Evolutionary conservation across 352 stramenopile species (phyloP).

Genomic region (Globisporangium nunn): DNA sequence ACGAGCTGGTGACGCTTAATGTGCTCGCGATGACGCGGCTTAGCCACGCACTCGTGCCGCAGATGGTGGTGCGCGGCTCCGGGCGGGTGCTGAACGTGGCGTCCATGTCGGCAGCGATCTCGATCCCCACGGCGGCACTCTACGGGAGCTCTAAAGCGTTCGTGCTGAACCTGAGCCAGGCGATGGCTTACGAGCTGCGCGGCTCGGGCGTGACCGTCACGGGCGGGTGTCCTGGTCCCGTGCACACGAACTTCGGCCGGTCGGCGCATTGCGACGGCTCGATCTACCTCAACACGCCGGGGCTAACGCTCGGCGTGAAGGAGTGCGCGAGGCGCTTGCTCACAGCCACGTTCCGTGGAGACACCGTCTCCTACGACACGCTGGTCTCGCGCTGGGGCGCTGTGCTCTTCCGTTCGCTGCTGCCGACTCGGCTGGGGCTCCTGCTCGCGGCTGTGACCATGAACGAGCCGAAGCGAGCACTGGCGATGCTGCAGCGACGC

Average conservation of each 20-base stretch:
- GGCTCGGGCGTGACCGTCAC: conserved; percentile 55
- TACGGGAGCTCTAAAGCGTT: conserved; percentile 76
- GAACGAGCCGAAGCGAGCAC: conserved; percentile 7
- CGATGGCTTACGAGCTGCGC: conserved; percentile 75
- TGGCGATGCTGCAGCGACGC: conserved; percentile 3
- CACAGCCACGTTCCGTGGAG: conserved; percentile 40
- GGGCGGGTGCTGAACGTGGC: conserved; percentile 82
- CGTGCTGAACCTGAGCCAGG: conserved; percentile 65
- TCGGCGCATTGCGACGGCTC: conserved; percentile 27
- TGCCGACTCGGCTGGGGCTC: conserved; percentile 28
- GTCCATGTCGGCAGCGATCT: conserved; percentile 39
- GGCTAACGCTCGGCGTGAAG: conserved; percentile 28
- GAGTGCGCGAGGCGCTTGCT: conserved; percentile 34
- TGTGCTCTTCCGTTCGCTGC: conserved; percentile 26
- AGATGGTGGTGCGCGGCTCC: conserved; percentile 60
- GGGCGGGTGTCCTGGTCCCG: conserved; percentile 45
- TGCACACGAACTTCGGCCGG: conserved; percentile 63
- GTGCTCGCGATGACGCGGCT: conserved; percentile 54
- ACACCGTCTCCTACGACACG: conserved; percentile 45
- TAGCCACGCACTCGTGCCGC: conserved; percentile 51
- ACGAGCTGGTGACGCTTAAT: conserved; percentile 65
- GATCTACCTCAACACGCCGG: conserved; percentile 44
- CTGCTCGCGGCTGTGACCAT: conserved; percentile 34
- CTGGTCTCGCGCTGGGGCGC: conserved; percentile 30
- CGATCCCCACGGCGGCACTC: conserved; percentile 53